A percentile compares a stretch with the other conserved stretches of the same genome.
phyloP scores from a whole-genome alignment of 768 basidiomycete genomes.

The Lactarius quietus region DNA sequence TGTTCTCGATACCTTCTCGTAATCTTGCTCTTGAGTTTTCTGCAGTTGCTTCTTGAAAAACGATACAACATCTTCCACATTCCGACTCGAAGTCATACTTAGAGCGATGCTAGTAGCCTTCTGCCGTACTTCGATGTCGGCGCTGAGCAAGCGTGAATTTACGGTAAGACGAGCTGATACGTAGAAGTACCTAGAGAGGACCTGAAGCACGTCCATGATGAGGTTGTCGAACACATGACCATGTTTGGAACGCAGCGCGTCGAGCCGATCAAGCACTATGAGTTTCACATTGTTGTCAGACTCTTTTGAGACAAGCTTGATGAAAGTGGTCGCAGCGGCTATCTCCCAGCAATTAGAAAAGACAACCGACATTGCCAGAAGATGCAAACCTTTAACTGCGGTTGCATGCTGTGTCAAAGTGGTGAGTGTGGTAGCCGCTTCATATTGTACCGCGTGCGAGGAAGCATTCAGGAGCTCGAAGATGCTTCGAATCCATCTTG shows the following conservation, averaged over 20 bases:
- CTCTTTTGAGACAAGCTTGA: slow-evolving; percentile 88
- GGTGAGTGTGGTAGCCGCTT: slow-evolving; percentile 93
- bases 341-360: neutral
- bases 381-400: slow-evolving; percentile 79
- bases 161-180: neutral
- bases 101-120: slow-evolving; percentile 89
- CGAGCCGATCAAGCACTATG: slow-evolving; percentile 91
- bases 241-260: slow-evolving; percentile 76
- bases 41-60: slow-evolving; percentile 99
- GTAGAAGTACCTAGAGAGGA: slow-evolving; percentile 63
- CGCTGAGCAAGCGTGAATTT: slow-evolving; percentile 43
- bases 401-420: slow-evolving; percentile 93
- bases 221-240: slow-evolving; percentile 85
- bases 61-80: slow-evolving; percentile 93
- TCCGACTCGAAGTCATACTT: slow-evolving; percentile 89
- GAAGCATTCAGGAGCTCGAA: slow-evolving; percentile 87
- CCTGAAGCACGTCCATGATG: slow-evolving; percentile 94
- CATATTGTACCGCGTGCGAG: slow-evolving; percentile 95
- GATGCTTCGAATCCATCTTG: slow-evolving; percentile 92
- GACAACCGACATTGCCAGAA: neutral
- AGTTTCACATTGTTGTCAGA: slow-evolving; percentile 99
- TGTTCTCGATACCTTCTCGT: slow-evolving; percentile 68
- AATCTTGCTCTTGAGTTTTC: slow-evolving; percentile 86
- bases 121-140: slow-evolving; percentile 93
- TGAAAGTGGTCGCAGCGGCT: slow-evolving; percentile 89